phyloP scores from a whole-genome alignment of 768 basidiomycete species.

The Psilocybe cubensis region DNA sequence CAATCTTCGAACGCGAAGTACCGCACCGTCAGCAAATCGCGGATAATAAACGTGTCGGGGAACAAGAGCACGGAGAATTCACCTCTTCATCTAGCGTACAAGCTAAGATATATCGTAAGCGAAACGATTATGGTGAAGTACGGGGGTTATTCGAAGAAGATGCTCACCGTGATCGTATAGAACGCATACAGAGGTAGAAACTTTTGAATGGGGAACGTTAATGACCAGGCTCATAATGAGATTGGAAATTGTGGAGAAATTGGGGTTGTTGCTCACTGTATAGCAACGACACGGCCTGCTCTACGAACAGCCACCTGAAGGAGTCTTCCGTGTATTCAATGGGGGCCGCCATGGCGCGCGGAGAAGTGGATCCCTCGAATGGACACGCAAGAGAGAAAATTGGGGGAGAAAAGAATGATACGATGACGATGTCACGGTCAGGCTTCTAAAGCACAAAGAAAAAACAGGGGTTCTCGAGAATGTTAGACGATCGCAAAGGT shows the following conservation, averaged over 20 bases:
- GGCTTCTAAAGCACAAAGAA: neutral
- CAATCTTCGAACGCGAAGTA: conserved; percentile 9
- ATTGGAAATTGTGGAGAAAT: neutral
- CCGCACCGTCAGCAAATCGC: no score
- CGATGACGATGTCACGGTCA: neutral
- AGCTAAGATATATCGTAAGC: neutral
- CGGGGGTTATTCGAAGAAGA: neutral
- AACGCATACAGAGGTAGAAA: conserved; percentile 7
- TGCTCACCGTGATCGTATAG: conserved; percentile 12
- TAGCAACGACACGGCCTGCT: neutral
- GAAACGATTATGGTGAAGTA: no score
- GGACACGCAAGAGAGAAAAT: no score
- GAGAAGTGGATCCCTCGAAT: neutral
- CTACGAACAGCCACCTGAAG: neutral
- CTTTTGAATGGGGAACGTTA: neutral
- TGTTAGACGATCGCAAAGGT: neutral
- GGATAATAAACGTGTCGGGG: neutral
- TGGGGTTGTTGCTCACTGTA: neutral
- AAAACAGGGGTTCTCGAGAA: no score
- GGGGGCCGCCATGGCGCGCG: neutral
- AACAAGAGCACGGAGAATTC: neutral
- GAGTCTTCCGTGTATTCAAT: neutral
- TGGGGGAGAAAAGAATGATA: neutral
- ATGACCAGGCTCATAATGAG: no score
- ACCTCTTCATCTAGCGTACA: conserved; percentile 13